Percentiles rank a stretch among this genome's conserved stretches.
Evolutionary conservation across 1,284 basidiomycete species (phyloP).

Genomic region (Fistulinella cinereoalba): DNA sequence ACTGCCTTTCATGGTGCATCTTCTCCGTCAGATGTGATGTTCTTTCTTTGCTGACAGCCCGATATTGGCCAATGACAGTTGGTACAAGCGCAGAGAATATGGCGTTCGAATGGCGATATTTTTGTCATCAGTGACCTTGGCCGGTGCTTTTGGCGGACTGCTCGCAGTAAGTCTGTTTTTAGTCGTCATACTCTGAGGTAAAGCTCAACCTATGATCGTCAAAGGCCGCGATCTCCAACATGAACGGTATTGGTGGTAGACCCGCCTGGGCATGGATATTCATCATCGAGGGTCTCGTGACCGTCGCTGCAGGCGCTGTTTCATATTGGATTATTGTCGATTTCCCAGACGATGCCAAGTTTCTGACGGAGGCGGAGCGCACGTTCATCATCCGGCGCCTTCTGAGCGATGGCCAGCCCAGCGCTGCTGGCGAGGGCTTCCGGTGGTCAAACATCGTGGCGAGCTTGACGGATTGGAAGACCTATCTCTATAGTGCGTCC

Average conservation of each 20-base stretch:
- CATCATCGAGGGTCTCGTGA: slow-evolving; percentile 63
- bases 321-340: slow-evolving; percentile 80
- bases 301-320: slow-evolving; percentile 59
- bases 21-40: no score
- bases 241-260: slow-evolving; percentile 66
- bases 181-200: no score
- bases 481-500: slow-evolving; percentile 59
- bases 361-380: slow-evolving; percentile 67
- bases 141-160: slow-evolving; percentile 69
- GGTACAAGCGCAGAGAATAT: slow-evolving; percentile 71
- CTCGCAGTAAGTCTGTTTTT: slow-evolving; percentile 62
- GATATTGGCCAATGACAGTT: no score
- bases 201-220: no score
- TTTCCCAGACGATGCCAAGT: slow-evolving; percentile 78
- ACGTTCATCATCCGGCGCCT: slow-evolving; percentile 64
- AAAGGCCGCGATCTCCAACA: slow-evolving; percentile 69
- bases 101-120: slow-evolving; percentile 66
- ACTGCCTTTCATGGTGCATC: slow-evolving; percentile 63
- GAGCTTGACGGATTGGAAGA: slow-evolving; percentile 71
- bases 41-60: no score
- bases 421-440: slow-evolving; percentile 67
- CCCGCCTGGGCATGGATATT: slow-evolving; percentile 73
- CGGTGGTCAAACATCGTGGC: slow-evolving; percentile 59
- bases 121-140: slow-evolving; percentile 71
- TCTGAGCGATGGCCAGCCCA: slow-evolving; percentile 69